Conservation (phyloP, 1,139 yeast genomes). For the Lodderomyces pseudojiufengensis region DNA sequence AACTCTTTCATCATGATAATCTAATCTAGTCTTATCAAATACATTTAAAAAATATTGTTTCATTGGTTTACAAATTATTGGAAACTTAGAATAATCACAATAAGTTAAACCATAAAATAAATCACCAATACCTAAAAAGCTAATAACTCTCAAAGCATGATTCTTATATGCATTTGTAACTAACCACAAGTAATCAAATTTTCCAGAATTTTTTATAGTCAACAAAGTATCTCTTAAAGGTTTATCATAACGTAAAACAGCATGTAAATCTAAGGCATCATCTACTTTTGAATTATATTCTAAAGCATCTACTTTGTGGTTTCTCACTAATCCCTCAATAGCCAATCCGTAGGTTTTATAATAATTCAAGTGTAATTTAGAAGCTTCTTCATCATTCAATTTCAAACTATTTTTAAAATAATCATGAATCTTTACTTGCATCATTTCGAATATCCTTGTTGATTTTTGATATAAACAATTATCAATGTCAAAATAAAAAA, state of each 20-base stretch:
- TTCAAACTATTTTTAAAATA: constrained; percentile 67
- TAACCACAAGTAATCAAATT: constrained; percentile 60
- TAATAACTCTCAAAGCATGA: constrained; percentile 76
- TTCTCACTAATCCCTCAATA: constrained; percentile 77
- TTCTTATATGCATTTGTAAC: constrained; percentile 92
- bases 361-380: constrained; percentile 63
- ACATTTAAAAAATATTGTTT: constrained; percentile 49
- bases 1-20: constrained; percentile 36
- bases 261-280: constrained; percentile 83
- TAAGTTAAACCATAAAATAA: constrained; percentile 89
- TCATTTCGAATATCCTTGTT: constrained; percentile 74
- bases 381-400: constrained; percentile 74
- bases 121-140: constrained; percentile 82
- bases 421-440: constrained; percentile 81
- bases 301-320: constrained; percentile 80
- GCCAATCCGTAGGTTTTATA: constrained; percentile 90
- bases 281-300: constrained; percentile 87
- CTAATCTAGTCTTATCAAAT: constrained; percentile 59
- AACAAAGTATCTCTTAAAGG: constrained; percentile 50
- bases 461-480: constrained; percentile 80
- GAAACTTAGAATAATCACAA: constrained; percentile 72
- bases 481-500: constrained; percentile 89
- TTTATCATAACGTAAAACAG: constrained; percentile 60
- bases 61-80: constrained; percentile 87
- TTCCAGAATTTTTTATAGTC: constrained; percentile 35